A percentile compares a stretch with the other conserved stretches of the same genome.
Evolutionary conservation across 1,284 basidiomycete species (phyloP).

Genomic region (Irpex sp.): DNA sequence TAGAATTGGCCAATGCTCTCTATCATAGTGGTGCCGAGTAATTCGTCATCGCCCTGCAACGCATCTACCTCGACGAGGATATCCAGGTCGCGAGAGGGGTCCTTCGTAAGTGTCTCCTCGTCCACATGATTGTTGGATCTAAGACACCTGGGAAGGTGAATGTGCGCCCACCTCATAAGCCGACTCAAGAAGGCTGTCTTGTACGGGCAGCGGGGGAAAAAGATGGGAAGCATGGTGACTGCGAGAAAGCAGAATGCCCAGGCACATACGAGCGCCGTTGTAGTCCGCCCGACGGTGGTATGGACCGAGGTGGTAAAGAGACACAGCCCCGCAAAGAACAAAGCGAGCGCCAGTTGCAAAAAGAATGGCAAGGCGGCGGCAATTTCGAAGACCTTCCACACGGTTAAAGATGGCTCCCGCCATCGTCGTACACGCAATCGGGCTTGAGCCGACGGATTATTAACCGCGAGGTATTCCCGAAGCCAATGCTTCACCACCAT

Average conservation of each 20-base stretch:
- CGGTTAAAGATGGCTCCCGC: conserved; percentile 3
- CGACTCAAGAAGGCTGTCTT: background rate
- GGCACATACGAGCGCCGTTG: conserved; percentile 1
- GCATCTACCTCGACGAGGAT: background rate
- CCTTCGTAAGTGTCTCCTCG: background rate
- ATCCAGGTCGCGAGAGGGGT: background rate
- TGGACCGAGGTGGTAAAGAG: conserved; percentile 9
- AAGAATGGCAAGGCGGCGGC: conserved; percentile 14
- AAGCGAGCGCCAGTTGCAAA: conserved; percentile 10
- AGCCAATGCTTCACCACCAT: conserved; percentile 18
- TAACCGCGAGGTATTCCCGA: conserved; percentile 6
- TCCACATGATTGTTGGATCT: background rate
- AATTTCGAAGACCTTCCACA: conserved; percentile 8
- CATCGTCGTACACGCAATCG: conserved; percentile 5
- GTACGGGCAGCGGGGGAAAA: conserved; percentile 2
- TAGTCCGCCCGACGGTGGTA: conserved; percentile 2
- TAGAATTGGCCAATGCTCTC: background rate
- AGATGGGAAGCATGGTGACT: conserved; percentile 5
- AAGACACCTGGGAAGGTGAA: background rate
- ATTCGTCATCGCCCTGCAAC: background rate
- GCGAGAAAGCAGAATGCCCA: conserved; percentile 7
- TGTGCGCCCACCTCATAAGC: background rate
- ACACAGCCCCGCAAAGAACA: conserved; percentile 16
- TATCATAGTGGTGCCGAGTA: background rate
- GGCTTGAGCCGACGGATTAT: conserved; percentile 1